A percentile compares a stretch with the other conserved stretches of the same genome.
These are phyloP conservation scores for Psilocybe mexicana DNA, from an alignment of 1,284 basidiomycete species.

Conservation along the genomic window DNA sequence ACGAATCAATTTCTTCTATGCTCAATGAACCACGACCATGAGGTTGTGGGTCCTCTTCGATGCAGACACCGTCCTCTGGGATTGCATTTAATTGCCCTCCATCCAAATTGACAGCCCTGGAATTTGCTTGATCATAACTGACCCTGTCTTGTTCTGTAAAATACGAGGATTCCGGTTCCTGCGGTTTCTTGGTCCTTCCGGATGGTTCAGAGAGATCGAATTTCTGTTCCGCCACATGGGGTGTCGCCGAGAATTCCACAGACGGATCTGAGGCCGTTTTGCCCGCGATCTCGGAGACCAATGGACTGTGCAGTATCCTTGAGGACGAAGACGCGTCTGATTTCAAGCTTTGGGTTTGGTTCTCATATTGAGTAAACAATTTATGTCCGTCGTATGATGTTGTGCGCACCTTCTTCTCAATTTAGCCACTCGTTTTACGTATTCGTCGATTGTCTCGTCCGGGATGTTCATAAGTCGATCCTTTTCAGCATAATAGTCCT, in stretches of 20 bases:
- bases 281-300: not conserved
- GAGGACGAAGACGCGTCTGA: constrained; percentile 9
- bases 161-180: constrained; percentile 13
- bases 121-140: constrained; percentile 12
- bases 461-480: constrained; percentile 52
- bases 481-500: constrained; percentile 53
- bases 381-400: constrained; percentile 2
- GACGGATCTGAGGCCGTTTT: not conserved
- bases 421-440: constrained; percentile 28
- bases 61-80: not conserved
- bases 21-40: constrained; percentile 3
- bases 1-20: constrained; percentile 26
- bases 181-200: constrained; percentile 22
- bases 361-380: constrained; percentile 6
- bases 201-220: constrained; percentile 1
- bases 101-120: not conserved
- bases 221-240: not conserved
- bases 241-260: not conserved
- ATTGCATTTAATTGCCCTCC: not conserved
- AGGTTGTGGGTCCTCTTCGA: not conserved
- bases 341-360: constrained; percentile 9
- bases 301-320: constrained; percentile 9
- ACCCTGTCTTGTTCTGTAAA: constrained; percentile 16
- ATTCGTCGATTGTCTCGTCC: constrained; percentile 44
- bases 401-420: constrained; percentile 22